A percentile compares a stretch with the other conserved stretches of the same genome.
phyloP scores from a whole-genome alignment of 1,284 basidiomycete species.

The Fomitopsis palustris region DNA sequence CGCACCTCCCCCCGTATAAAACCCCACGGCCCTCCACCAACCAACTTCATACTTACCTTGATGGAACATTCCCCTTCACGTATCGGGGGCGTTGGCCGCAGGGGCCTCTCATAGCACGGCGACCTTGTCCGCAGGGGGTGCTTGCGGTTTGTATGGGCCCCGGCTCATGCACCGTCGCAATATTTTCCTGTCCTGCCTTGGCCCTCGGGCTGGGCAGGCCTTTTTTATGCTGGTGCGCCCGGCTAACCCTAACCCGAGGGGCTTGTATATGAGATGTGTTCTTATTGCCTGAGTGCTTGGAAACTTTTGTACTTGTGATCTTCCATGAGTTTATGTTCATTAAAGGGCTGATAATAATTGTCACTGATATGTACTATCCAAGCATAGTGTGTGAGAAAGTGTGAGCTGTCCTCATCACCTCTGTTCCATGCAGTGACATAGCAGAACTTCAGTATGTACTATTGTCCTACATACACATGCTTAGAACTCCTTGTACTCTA shows the following conservation, averaged over 20 bases:
- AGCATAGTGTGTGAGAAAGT: no score
- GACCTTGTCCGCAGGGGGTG: constrained; percentile 17
- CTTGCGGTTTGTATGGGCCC: constrained; percentile 19
- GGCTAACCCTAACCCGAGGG: constrained; percentile 30
- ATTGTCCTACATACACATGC: no score
- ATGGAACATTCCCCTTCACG: constrained; percentile 9
- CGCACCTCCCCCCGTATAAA: not conserved
- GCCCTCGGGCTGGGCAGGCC: constrained; percentile 14
- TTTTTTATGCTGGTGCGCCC: constrained; percentile 11
- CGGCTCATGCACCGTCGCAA: constrained; percentile 20
- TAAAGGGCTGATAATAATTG: no score
- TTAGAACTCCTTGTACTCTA: no score
- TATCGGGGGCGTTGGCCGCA: constrained; percentile 7
- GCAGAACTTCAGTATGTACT: no score
- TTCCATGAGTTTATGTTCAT: no score
- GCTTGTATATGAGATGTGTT: no score
- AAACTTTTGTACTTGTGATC: no score
- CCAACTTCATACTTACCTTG: constrained; percentile 12
- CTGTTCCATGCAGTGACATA: no score
- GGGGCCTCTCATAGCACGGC: constrained; percentile 13
- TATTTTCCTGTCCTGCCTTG: constrained; percentile 15
- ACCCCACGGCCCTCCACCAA: not conserved
- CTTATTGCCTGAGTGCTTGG: no score
- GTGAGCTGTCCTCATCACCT: no score
- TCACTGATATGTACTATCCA: no score